Conservation (phyloP, 1,284 basidiomycete genomes). For the Macrocystidia cucumis region DNA sequence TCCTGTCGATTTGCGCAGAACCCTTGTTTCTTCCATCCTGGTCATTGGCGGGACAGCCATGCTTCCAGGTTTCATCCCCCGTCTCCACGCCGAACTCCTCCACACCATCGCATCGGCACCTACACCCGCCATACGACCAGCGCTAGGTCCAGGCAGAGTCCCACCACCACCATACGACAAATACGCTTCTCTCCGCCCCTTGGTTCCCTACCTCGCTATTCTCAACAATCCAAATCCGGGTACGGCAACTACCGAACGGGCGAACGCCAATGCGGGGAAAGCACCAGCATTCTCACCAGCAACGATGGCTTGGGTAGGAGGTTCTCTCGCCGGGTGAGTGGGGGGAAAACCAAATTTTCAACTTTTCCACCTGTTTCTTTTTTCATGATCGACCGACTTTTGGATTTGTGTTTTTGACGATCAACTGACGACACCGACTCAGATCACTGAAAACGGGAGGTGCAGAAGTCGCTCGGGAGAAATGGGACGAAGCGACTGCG, state of each 20-base stretch:
- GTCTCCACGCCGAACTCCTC: conserved; percentile 72
- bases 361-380: conserved; percentile 1
- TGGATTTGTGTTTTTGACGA: no score
- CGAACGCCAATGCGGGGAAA: conserved; percentile 58
- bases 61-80: conserved; percentile 87
- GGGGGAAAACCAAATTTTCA: no score
- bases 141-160: conserved; percentile 29
- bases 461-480: conserved; percentile 72
- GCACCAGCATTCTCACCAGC: conserved; percentile 82
- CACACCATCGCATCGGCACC: conserved; percentile 49
- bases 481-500: conserved; percentile 71
- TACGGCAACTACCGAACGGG: conserved; percentile 33
- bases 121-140: conserved; percentile 19
- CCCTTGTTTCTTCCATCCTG: conserved; percentile 75
- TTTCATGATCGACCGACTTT: background rate
- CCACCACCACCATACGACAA: conserved; percentile 54
- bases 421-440: conserved; percentile 6
- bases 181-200: conserved; percentile 63
- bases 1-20: conserved; percentile 82
- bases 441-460: conserved; percentile 78
- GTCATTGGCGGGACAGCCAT: conserved; percentile 86
- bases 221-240: conserved; percentile 74
- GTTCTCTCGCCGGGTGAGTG: conserved; percentile 81
- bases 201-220: conserved; percentile 68
- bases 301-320: conserved; percentile 87